These are phyloP conservation scores for Erigeron philadelphicus DNA, from an alignment of 140 eudicot species.

Conservation along the genomic window DNA sequence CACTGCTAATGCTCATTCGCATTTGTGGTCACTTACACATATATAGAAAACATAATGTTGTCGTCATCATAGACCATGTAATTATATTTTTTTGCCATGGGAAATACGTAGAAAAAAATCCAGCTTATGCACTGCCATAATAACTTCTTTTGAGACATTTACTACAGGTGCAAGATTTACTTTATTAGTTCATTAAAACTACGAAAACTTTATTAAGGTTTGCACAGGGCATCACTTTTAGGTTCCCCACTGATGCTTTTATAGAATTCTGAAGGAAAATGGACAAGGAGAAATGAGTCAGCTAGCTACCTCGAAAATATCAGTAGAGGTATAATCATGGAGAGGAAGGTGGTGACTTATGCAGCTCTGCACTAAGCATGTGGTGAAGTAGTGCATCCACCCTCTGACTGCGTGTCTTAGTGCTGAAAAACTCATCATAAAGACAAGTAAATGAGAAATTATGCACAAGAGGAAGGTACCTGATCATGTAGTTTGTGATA, in stretches of 20 bases:
- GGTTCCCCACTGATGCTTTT: neutral
- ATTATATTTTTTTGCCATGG: no score
- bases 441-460: neutral
- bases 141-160: no score
- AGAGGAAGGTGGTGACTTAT: conserved; percentile 22
- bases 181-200: no score
- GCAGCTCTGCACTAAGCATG: conserved; percentile 72
- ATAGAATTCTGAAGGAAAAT: neutral
- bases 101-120: no score
- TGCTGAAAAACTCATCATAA: conserved; percentile 40
- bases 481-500: conserved; percentile 2
- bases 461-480: neutral
- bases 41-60: no score
- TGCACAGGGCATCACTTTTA: no score
- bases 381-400: conserved; percentile 83
- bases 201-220: no score
- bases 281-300: neutral
- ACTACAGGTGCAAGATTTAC: no score
- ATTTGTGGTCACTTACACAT: no score
- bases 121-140: no score
- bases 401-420: conserved; percentile 81
- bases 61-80: no score
- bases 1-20: no score
- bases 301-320: neutral
- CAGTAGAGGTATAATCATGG: conserved; percentile 22